Evolutionary conservation across 2,329 filamentous ascomycete genomes (phyloP).

Genomic region (Cladosporium phlei): DNA sequence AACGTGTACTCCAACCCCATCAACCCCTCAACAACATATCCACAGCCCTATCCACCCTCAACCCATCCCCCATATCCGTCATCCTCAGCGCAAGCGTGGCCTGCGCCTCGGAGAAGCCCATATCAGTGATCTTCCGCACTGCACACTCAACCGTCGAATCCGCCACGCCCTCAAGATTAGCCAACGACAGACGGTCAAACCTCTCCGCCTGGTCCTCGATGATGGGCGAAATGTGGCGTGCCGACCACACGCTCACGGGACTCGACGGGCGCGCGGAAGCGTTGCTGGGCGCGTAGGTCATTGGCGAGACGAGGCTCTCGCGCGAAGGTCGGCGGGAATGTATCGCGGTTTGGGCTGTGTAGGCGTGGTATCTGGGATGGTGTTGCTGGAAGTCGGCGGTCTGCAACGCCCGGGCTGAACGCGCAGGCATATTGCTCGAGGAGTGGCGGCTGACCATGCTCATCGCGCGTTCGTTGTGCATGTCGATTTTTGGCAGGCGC

Average conservation of each 20-base stretch:
- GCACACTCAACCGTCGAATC: constrained; percentile 54
- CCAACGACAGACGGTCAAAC: constrained; percentile 10
- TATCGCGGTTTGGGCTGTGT: neutral
- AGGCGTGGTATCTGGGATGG: neutral
- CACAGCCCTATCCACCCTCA: constrained; percentile 55
- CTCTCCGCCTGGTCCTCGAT: constrained; percentile 7
- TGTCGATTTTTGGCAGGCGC: constrained; percentile 36
- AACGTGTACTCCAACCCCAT: too few relatives aligned
- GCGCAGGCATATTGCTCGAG: constrained; percentile 14
- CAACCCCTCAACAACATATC: constrained; percentile 43
- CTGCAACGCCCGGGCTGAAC: neutral
- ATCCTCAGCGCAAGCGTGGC: constrained; percentile 54
- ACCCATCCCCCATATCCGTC: constrained; percentile 56
- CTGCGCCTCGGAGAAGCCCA: constrained; percentile 54
- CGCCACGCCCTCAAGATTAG: constrained; percentile 28
- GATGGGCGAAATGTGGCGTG: constrained; percentile 10
- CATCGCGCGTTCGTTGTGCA: constrained; percentile 34
- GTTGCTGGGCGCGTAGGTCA: neutral
- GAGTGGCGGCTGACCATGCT: constrained; percentile 26
- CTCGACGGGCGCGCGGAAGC: constrained; percentile 15
- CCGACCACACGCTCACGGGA: constrained; percentile 16
- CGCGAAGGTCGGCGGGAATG: neutral
- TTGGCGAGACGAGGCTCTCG: constrained; percentile 1
- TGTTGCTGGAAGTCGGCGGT: neutral
- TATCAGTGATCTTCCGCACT: constrained; percentile 53